These are phyloP conservation scores for Macroventuria anomochaeta DNA, from an alignment of 2,329 filamentous ascomycete genomes.

Conservation along the genomic window DNA sequence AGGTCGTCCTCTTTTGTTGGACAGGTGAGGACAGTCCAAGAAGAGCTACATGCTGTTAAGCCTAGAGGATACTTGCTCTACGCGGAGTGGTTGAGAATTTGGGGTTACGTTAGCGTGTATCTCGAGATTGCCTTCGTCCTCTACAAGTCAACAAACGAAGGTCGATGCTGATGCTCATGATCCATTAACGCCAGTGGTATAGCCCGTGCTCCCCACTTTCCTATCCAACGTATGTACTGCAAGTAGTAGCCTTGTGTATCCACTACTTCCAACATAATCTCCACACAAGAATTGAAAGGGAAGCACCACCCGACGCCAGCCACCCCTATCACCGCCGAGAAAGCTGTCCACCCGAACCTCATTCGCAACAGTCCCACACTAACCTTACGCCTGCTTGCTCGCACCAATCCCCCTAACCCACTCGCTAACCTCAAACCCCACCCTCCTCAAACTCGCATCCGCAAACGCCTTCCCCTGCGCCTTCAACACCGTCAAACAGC, in stretches of 20 bases:
- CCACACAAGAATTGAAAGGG: background rate
- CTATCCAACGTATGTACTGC: background rate
- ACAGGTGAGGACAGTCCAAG: too few species aligned
- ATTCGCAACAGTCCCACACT: background rate
- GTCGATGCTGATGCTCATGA: too few species aligned
- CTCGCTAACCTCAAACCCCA: conserved; percentile 88
- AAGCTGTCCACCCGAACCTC: background rate
- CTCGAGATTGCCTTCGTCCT: too few species aligned
- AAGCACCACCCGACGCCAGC: background rate
- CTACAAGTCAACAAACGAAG: too few species aligned
- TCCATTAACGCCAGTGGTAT: too few species aligned
- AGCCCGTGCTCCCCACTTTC: too few species aligned
- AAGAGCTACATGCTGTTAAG: too few species aligned
- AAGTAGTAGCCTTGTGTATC: conserved; percentile 1
- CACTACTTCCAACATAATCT: background rate
- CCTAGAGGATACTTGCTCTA: too few species aligned
- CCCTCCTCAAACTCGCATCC: conserved; percentile 66
- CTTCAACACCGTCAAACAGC: conserved; percentile 49
- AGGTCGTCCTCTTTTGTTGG: too few species aligned
- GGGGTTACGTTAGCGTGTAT: too few species aligned
- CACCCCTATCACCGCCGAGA: background rate
- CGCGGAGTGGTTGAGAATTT: too few species aligned
- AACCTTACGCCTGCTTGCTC: conserved; percentile 4
- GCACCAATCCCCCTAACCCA: conserved; percentile 62
- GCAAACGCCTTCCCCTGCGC: conserved; percentile 46